Conservation (phyloP, 176 grass and related monocot species). For the Oryza rufipogon region DNA sequence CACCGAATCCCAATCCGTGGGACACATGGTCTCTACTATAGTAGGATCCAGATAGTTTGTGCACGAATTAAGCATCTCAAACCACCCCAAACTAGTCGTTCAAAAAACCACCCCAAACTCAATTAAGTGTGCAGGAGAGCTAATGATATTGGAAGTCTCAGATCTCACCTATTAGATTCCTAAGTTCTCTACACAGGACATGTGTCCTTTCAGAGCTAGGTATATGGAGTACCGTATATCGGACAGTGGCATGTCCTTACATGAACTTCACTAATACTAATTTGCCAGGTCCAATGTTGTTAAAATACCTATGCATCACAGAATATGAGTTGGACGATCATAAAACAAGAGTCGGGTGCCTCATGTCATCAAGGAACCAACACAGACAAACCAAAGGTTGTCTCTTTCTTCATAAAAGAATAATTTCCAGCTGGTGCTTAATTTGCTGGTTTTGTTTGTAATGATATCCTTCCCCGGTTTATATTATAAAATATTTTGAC, state of each 20-base stretch:
- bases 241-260: neutral
- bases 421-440: too few relatives aligned
- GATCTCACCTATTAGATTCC: constrained; percentile 46
- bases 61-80: constrained; percentile 23
- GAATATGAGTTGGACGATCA: too few relatives aligned
- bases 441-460: too few relatives aligned
- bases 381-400: too few relatives aligned
- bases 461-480: neutral
- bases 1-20: neutral
- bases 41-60: constrained; percentile 15
- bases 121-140: neutral
- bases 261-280: constrained; percentile 27
- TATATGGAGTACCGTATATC: neutral
- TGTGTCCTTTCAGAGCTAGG: constrained; percentile 38
- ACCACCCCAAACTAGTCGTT: neutral
- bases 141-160: constrained; percentile 29
- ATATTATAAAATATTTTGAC: too few relatives aligned
- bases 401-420: too few relatives aligned
- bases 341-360: too few relatives aligned
- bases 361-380: too few relatives aligned
- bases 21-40: constrained; percentile 15
- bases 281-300: too few relatives aligned
- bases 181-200: constrained; percentile 40
- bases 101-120: neutral
- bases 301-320: too few relatives aligned